A percentile compares a stretch with the other conserved stretches of the same genome.
Conservation (phyloP, 108 stramenopile species). For the Phaeodactylum tricornutum region DNA sequence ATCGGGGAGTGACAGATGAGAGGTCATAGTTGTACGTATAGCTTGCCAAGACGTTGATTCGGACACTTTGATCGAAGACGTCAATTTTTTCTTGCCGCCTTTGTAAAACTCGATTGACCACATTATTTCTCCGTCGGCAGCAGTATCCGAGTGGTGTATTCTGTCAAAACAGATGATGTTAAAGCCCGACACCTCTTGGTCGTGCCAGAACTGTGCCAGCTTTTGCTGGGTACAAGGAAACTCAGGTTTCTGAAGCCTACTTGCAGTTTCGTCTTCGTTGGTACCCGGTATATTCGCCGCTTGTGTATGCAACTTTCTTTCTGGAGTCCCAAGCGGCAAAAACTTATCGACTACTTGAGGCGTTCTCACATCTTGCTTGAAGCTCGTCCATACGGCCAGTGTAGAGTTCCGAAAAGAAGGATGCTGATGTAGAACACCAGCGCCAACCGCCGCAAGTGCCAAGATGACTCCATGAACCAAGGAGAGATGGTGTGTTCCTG, state of each 20-base stretch:
- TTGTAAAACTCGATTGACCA: neutral
- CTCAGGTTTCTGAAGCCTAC: too few species aligned
- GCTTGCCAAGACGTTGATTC: slow-evolving; percentile 9
- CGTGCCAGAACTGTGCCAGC: slow-evolving; percentile 33
- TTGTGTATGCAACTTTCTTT: too few species aligned
- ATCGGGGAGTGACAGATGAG: slow-evolving; percentile 20
- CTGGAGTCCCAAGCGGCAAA: too few species aligned
- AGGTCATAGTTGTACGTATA: slow-evolving; percentile 3
- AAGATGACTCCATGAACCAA: too few species aligned
- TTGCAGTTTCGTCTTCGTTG: too few species aligned
- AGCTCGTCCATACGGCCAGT: too few species aligned
- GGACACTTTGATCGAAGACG: neutral
- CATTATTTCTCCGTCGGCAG: neutral
- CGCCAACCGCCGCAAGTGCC: neutral
- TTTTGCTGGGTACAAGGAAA: slow-evolving; percentile 27
- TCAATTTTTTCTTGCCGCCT: neutral
- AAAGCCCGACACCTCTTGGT: slow-evolving; percentile 28
- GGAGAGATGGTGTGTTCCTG: too few species aligned
- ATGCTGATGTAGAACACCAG: too few species aligned
- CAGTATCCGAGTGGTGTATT: neutral
- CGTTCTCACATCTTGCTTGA: too few species aligned
- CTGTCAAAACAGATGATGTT: slow-evolving; percentile 40
- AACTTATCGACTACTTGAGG: too few species aligned
- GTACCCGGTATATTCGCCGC: too few species aligned
- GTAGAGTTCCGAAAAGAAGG: too few species aligned